Evolutionary conservation across 331 rosid species (phyloP), one percentile per base, ranked within the genome.

Genomic region (Quercus tomentella): DNA sequence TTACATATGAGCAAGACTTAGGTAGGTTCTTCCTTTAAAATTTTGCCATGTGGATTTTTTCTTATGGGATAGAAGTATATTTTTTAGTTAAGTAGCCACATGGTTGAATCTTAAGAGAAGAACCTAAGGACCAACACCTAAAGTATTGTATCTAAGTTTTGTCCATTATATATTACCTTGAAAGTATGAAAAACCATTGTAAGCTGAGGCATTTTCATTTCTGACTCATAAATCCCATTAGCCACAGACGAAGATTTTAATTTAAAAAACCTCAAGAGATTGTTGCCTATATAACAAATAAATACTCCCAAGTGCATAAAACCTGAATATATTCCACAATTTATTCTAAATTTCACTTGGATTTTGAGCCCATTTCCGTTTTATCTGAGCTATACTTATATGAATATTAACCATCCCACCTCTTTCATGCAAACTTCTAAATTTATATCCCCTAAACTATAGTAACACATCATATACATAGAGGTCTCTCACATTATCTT

Each of bases 101-200:
- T 33, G 0, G 0, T 0, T 35, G 2, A 35, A 35, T 7, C 9
- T 35, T 35, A 35, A 35, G 0, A 35, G 9, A 0, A 0, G 0
- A 35, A 1, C 8, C 0, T 35, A 7, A 35, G 0, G 9, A 35
- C 1, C 0, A 6, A 0, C 1, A 6, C 0, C 9, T 7, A 35
- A 1, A 35, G 2, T 6, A 35, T 0, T 35, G 9, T 6, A 35
- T 35, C 0, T 35, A 35, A 35, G 9, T 35, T 35, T 35, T 35
- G 9, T 7, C 9, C 0, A 35, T 35, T 35, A 8, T 41, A 41
- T 49, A 49, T 49, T 49, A 49, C 55, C 55, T 49, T 15, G 0
- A 49, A 49, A 49, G 55, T 12, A 49, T 11, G 55, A 49, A 49
- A 14, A 49, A 49, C 0, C 17, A 49, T 14, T 10, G 3, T 65